Base-by-base conservation (phyloP, 1,139 yeast genomes). In the Meyerozyma guilliermondii region DNA sequence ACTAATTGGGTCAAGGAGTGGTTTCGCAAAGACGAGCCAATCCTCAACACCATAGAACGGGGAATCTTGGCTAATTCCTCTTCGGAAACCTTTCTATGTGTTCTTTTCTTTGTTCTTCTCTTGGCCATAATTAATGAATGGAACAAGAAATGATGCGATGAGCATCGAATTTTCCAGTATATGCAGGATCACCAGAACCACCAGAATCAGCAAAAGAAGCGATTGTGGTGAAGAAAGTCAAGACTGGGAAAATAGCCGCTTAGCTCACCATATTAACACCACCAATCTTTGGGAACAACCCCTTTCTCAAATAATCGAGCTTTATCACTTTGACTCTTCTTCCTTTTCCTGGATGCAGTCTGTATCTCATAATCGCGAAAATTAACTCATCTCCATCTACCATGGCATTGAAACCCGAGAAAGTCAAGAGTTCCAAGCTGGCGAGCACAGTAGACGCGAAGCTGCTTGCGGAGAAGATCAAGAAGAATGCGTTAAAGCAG, bases 31-130 rank as follows among this genome's bases (percentile, higher is more conserved):
- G 94, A 80, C 14, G 83, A 71, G 3, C 97, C 97, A 43, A 91
- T 76, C 55, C 92, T 81, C 52, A 92, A 76, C 46, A 94, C 98
- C 96, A 91, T 87, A 5, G 97, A 88, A 56, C 86, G 77, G 16
- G 98, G 98, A 47, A 88, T 80, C 57, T 77, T 77, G 43, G 82
- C 82, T 46, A 74, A 68, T 50, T 83, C 92, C 53, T 85, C 95
- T 45, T 79, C 85, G 20, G 78, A 65, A 31, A 71, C 68, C 55
- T 74, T 76, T 45, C 73, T 85, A 61, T 91, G 98, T 11, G 98
- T 91, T 77, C 97, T 83, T 59, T 82, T 87, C 67, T 89, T 91
- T 43, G 60, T 57, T 63, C 73, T 68, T 61, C 74, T 66, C 46
- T 66, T 70, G 28, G 74, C 76, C 76, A 71, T 71, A 26, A 10